phyloP scores from a whole-genome alignment of 306 rosid genomes.

The Cyamopsis tetragonoloba region DNA sequence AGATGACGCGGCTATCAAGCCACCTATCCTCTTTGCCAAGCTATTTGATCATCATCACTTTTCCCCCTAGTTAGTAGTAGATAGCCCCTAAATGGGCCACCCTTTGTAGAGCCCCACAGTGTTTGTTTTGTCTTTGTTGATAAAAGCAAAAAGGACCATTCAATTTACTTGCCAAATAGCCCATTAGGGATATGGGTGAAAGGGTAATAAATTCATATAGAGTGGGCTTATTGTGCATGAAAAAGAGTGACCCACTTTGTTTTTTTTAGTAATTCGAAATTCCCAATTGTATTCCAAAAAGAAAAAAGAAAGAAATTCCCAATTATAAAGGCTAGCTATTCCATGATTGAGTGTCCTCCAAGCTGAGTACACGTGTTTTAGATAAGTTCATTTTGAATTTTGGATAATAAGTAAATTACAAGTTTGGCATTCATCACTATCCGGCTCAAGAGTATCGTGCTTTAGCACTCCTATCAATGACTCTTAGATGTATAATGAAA shows the following conservation, averaged over 20 bases:
- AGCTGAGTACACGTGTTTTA: slow-evolving; percentile 14
- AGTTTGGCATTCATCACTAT: too few species aligned
- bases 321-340: neutral
- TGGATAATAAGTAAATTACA: too few species aligned
- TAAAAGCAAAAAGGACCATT: neutral
- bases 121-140: neutral
- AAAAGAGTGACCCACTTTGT: slow-evolving; percentile 28
- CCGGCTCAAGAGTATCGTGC: too few species aligned
- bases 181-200: neutral
- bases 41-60: neutral
- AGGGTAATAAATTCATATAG: neutral
- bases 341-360: slow-evolving; percentile 12
- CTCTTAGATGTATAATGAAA: too few species aligned
- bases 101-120: neutral
- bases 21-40: slow-evolving; percentile 35
- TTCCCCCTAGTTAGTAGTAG: neutral
- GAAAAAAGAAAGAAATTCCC: too few species aligned
- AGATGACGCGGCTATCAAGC: too few species aligned
- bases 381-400: neutral
- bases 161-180: neutral
- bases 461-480: too few species aligned
- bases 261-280: neutral
- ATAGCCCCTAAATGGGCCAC: slow-evolving; percentile 22
- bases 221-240: neutral
- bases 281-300: too few species aligned